Percentiles rank a stretch among this genome's conserved stretches.
These are phyloP conservation scores for Citrus medica DNA, from an alignment of 345 rosid genomes.

Conservation along the genomic window DNA sequence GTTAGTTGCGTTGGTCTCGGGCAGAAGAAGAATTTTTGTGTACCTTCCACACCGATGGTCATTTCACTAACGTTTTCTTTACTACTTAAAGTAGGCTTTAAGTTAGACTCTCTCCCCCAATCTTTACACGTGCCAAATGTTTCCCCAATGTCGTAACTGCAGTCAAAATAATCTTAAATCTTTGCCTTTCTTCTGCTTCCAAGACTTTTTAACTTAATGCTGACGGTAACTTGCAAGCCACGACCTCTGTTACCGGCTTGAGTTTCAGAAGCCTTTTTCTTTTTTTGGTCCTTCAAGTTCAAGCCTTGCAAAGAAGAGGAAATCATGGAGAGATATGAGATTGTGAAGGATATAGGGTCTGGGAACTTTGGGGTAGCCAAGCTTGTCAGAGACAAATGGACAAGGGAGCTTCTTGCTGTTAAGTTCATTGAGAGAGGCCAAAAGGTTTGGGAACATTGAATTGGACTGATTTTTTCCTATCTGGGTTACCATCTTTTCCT, in stretches of 20 bases:
- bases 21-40: background rate
- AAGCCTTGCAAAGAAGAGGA: background rate
- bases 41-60: background rate
- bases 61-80: background rate
- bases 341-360: constrained; percentile 61
- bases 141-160: background rate
- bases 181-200: background rate
- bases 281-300: background rate
- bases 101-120: background rate
- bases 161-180: constrained; percentile 1
- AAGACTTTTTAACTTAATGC: constrained; percentile 2
- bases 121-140: constrained; percentile 12
- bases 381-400: constrained; percentile 47
- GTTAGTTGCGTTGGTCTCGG: background rate
- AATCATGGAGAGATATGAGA: constrained; percentile 62
- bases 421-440: constrained; percentile 65
- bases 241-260: background rate
- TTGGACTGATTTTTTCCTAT: background rate
- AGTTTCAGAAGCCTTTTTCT: background rate
- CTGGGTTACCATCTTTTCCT: background rate
- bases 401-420: constrained; percentile 55
- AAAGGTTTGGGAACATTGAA: constrained; percentile 31
- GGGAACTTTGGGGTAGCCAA: constrained; percentile 75
- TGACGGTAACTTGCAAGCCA: constrained; percentile 13
- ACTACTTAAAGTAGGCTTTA: background rate